These are phyloP conservation scores for Vigna angularis DNA, from an alignment of 306 rosid species.

Conservation along the genomic window DNA sequence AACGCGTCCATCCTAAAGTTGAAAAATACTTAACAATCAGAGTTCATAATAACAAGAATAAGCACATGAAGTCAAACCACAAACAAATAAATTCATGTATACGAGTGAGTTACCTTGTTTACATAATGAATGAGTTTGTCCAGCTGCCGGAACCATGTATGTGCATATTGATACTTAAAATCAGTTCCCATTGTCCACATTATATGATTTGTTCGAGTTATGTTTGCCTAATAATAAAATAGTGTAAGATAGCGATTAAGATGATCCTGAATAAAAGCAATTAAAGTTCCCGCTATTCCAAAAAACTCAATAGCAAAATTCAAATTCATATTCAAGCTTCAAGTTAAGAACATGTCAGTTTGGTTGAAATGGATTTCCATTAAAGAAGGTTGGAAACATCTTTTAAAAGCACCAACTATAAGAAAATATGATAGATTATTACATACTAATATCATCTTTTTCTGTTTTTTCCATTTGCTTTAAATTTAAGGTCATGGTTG, in stretches of 20 bases:
- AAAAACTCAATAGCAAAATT: constrained; percentile 11
- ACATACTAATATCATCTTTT: neutral
- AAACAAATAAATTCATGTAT: constrained; percentile 6
- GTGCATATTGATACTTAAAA: constrained; percentile 93
- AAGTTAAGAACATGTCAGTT: constrained; percentile 30
- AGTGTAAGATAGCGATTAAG: constrained; percentile 26
- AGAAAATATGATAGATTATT: constrained; percentile 14
- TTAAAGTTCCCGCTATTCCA: constrained; percentile 16
- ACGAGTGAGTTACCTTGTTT: constrained; percentile 66
- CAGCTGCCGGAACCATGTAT: constrained; percentile 90
- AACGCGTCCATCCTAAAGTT: constrained; percentile 88
- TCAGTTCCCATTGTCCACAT: constrained; percentile 99
- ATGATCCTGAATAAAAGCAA: constrained; percentile 33
- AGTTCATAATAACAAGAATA: constrained; percentile 36
- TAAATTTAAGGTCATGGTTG: too few species aligned
- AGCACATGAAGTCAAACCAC: constrained; percentile 21
- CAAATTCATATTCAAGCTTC: constrained; percentile 33
- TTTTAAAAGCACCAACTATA: constrained; percentile 15
- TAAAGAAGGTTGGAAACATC: constrained; percentile 24
- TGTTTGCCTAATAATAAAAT: constrained; percentile 77
- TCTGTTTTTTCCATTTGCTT: too few species aligned
- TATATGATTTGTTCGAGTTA: constrained; percentile 92
- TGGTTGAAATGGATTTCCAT: constrained; percentile 25
- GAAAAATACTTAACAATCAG: constrained; percentile 29
- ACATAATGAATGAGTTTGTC: constrained; percentile 98